Evolutionary conservation across 106 monocot genomes (phyloP), one percentile per base, ranked within the genome.

Genomic region (Amphibolis antarctica): DNA sequence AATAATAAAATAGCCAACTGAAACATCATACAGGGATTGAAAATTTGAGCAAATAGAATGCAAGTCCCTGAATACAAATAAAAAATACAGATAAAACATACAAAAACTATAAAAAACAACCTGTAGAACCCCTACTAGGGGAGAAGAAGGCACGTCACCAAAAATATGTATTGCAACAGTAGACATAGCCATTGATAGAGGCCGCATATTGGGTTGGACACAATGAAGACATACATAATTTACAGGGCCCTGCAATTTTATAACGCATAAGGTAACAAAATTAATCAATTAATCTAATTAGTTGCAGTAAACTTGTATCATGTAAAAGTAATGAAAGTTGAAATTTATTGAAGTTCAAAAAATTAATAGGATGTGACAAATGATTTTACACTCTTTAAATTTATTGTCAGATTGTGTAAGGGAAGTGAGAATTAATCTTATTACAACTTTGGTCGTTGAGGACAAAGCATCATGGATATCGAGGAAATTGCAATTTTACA

Each of bases 131-230:
- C 94, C 94, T 81, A 94, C 89, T 55, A 94, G 69, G 27, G 94
- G 94, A 23, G 94, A 83, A 44, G 94, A 94, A 65, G 94, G 94
- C 20, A 94, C 94, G 70, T 94, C 94, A 30, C 94, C 94, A 76
- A 94, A 94, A 52, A 96, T 86, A 65, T 96, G 94, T 68, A 96
- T 96, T 27, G 90, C 75, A 63, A 96, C 94, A 69, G 90, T 90
- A n/a, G 94, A 89, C 71, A 96, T 90, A 17, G 94, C 94, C 86
- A 96, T 89, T 53, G 94, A 96, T 14, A 96, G 65, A 62, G 94
- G 89, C 46, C 94, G 79, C 69, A 90, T 65, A 63, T 86, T 90
- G 30, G 94, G 94, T 30, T 82, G 82, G 27, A 96, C 82, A 48
- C 79, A 90, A 66, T 96, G 94, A 44, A 96, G 89, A 49, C 86